Evolutionary conservation across 106 monocot species (phyloP), one percentile per base, ranked within the genome.

Genomic region (Allium fistulosum): DNA sequence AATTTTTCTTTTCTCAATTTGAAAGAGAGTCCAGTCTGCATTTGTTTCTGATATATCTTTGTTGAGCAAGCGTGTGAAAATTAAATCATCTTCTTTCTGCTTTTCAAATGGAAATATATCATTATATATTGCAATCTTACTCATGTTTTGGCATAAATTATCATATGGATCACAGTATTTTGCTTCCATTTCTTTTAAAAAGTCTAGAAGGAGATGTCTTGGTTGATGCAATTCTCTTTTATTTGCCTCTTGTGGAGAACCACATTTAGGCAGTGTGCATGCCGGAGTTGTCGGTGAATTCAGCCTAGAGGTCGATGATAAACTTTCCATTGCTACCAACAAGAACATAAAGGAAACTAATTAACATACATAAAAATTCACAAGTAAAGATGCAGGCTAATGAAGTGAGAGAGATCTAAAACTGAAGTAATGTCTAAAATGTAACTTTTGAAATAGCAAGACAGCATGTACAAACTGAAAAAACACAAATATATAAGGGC

Each of bases 161-260:
- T 48, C 65, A 49, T n/a, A 49, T 16, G 15, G 49, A 10, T 50
- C n/a, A 17, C 48, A 65, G 45, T 15, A 10, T 14, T 49, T 66
- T 11, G 50, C 66, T 52, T 52, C 52, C 66, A 51, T 66, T 52
- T 66, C 66, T 48, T 66, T 27, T 48, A 66, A 66, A 13, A 22
- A 66, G 26, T 66, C 66, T 26, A 66, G 52, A 66, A 66, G 66
- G 66, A 66, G 66, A 11, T 66, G 66, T 16, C 66, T 66, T 66
- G 66, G 52, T 66, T 11, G 66, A 22, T 66, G 51, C 59, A 59
- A 4, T 13, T 59, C 17, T 18, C 1, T 17, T 22, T 59, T 59
- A 16, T 15, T 55, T 55, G 37, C 37, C 5, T 37, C 37, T 55
- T 15, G 15, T 55, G 7, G 59, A 18, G 18, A 9, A 9, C 37